Evolutionary conservation across 352 stramenopile species (phyloP), one percentile per base, ranked within the genome.

Genomic region (Phytophthora kernoviae): DNA sequence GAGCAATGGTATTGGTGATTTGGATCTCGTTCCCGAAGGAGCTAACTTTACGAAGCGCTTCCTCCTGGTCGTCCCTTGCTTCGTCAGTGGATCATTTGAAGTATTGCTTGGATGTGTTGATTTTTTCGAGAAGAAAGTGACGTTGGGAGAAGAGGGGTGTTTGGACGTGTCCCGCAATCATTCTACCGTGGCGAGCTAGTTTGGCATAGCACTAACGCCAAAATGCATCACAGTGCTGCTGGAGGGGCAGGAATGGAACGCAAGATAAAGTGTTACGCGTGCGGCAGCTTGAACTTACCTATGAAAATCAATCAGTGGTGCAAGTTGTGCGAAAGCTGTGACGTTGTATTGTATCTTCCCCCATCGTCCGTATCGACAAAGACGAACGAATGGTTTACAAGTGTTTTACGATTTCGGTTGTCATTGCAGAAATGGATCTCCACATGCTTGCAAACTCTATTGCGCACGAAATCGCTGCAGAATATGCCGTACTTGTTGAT

Each of bases 91-190:
- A 91, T 37, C 78, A 91, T 44, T 56, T 96, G 17, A 92, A 93
- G 56, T 92, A 90, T 39, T 91, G 78, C 37, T 65, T 94, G 12
- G 87, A 96, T 49, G 85, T 94, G 27, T 71, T 96, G 18, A 77
- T 94, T 26, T 93, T 92, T 93, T 96, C 48, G 87, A 96, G 52
- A 96, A 96, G 51, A 82, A 93, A 40, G 82, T 93, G 9, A 93
- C 84, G 4, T 41, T 91, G 20, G 81, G 80, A 11, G 77, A 90
- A 54, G 75, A 79, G 45, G 73, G 7, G 50, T 90, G 1, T 91
- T 94, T 52, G 77, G 80, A 17, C 79, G 79, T 11, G 72, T 96
- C 0, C 87, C 87, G 7, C 66, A 88, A 26, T 91, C 84, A 20
- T 92, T 96, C 33, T 87, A 77, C 40, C 84, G 87, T 17, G 87